Evolutionary conservation across 768 basidiomycete species (phyloP).

Genomic region (Pulveroboletus ravenelii): DNA sequence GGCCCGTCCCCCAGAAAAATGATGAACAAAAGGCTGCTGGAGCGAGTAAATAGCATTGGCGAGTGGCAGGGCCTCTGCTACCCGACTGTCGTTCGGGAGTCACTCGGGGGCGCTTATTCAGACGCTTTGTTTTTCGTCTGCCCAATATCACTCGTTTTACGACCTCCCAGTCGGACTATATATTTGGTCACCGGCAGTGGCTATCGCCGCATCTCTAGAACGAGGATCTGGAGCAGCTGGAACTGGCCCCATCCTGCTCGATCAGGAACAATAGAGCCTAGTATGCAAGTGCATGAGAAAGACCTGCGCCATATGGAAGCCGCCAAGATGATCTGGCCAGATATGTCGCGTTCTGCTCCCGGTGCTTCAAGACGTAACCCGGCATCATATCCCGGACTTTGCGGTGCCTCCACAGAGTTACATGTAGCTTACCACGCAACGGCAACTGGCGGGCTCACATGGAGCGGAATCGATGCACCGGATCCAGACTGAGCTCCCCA

Average conservation of each 20-base stretch:
- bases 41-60: slow-evolving; percentile 35
- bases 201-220: slow-evolving; percentile 23
- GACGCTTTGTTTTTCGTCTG: slow-evolving; percentile 4
- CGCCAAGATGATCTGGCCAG: slow-evolving; percentile 11
- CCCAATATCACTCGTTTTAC: slow-evolving; percentile 15
- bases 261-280: slow-evolving; percentile 12
- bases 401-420: slow-evolving; percentile 9
- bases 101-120: too few species aligned
- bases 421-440: slow-evolving; percentile 4
- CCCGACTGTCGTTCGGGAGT: too few species aligned
- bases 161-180: background rate
- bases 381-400: slow-evolving; percentile 27
- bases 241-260: background rate
- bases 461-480: slow-evolving; percentile 11
- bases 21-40: slow-evolving; percentile 44
- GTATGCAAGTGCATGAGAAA: slow-evolving; percentile 4
- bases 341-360: slow-evolving; percentile 8
- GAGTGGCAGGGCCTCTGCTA: background rate
- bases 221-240: slow-evolving; percentile 13
- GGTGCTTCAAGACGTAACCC: slow-evolving; percentile 6
- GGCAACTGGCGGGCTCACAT: slow-evolving; percentile 22
- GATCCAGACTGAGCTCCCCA: too few species aligned
- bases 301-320: slow-evolving; percentile 5
- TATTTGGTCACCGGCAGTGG: slow-evolving; percentile 14
- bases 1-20: slow-evolving; percentile 41